Evolutionary conservation across 805 yeast species (phyloP).

Genomic region (Millerago galiae): DNA sequence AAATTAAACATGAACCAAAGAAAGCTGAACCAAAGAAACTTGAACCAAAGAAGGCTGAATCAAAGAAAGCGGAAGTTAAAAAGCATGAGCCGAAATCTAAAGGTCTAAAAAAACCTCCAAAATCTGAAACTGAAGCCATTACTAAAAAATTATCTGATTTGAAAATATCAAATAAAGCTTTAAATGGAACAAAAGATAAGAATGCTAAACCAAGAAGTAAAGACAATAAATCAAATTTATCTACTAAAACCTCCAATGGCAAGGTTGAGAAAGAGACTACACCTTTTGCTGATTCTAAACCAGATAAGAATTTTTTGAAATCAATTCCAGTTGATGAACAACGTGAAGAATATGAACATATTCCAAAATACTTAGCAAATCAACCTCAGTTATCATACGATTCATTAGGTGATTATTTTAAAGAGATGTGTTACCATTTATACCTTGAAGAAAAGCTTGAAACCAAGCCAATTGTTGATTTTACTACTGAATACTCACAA

Average conservation of each 20-base stretch:
- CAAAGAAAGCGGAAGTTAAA: background rate
- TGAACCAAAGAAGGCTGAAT: background rate
- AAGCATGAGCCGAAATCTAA: background rate
- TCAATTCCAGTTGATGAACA: slow-evolving; percentile 13
- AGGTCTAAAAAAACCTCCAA: background rate
- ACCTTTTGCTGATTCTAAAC: background rate
- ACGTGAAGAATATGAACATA: slow-evolving; percentile 22
- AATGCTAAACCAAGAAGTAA: background rate
- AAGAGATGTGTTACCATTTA: slow-evolving; percentile 54
- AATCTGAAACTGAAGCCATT: background rate
- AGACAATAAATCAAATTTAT: background rate
- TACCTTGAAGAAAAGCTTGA: slow-evolving; percentile 56
- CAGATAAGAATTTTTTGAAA: slow-evolving; percentile 3
- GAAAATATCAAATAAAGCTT: background rate
- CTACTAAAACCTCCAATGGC: background rate
- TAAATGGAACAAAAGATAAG: background rate
- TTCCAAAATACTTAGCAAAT: slow-evolving; percentile 20
- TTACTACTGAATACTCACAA: slow-evolving; percentile 48
- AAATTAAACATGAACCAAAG: background rate
- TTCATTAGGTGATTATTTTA: slow-evolving; percentile 44
- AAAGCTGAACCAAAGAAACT: background rate
- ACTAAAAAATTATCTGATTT: too few relatives aligned
- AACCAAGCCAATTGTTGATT: slow-evolving; percentile 39
- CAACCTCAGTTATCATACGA: slow-evolving; percentile 42
- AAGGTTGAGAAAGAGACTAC: background rate